Base-by-base conservation (phyloP, 1,284 basidiomycete genomes). In the Malassezia sp. region DNA sequence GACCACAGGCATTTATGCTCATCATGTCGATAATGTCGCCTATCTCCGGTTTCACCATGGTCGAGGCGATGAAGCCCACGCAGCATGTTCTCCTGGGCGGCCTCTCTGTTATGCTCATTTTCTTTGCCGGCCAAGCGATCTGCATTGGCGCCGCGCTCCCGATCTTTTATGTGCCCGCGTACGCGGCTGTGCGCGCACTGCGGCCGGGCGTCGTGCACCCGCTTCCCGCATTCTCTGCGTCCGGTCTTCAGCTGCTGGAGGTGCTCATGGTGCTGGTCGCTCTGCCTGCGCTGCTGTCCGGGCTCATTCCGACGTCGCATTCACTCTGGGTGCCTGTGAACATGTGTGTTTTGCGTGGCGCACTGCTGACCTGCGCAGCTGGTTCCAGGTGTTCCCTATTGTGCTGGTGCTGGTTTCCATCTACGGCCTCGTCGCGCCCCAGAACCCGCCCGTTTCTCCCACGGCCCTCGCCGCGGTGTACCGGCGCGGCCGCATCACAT, bases 141-240 rank as follows among this genome's bases (percentile, higher is more conserved):
- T 50, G 48, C 27, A 21, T 50, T 15, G 48, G 48, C 15, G 48
- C 48, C 6, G 18, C 48, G 37, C 22, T 50, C 3, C 48, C 48
- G 1, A 33, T 50, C n/a, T 9, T 50, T 10, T 40, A 45, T 27
- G 18, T 50, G 9, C 48, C 48, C 20, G 27, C 37, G 8, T 29
- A 26, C 2, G 42, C 42, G 17, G 17, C 41, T 10, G 42, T 45
- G 15, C 48, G 48, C 20, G 37, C 30, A 1, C 24, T 45, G 24
- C 15, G 35, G 27, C 18, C 42, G 24, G 10, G 23, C 24, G 38
- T 40, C 18, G 35, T 37, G 24, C 37, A 28, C 33, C 48, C 48
- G 3, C 36, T 36, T 27, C 48, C 37, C 9, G 35, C 48, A 9
- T 49, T 43, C 15, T 22, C 33, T 10, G 24, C 22, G 35, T 21